Evolutionary conservation across 495 filamentous ascomycete genomes (phyloP), one percentile per base, ranked within the genome.

Genomic region (Neurospora pannonica): DNA sequence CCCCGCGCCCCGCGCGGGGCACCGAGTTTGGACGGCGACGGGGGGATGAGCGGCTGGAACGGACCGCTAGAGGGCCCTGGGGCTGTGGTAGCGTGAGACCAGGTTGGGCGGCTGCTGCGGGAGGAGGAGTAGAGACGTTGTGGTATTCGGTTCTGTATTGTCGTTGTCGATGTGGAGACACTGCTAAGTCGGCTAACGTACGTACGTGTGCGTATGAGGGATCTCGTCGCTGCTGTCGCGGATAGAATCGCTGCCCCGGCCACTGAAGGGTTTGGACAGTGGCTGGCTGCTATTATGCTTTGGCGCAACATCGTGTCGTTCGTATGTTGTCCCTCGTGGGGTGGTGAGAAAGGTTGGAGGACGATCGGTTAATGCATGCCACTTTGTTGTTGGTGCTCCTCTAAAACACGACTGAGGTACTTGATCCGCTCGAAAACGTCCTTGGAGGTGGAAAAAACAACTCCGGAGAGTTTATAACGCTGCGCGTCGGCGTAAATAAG

Each of bases 41-140:
- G 95, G 24, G 95, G 95, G 8, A 87, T 88, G 71, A 97, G 89
- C n/a, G 92, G 89, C 73, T 91, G 86, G 82, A 91, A 94, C 62
- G 78, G 78, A 8, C 76, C 77, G 54, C 74, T 48, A 46, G 77
- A 43, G 54, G 28, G 15, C 2, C 54, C 54, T 67, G 54, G 54
- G 1, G 54, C 15, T 34, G 54, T 36, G 2, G 54, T 67, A 31
- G 28, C 28, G 67, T 54, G 39, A 71, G 48, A 73, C 71, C 74
- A 74, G n/a, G 60, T 69, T 71, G 62, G 37, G 71, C 48, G 73
- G 21, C 48, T 71, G 73, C 69, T 78, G 46, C 69, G 37, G 72
- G 74, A 76, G 70, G 74, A 46, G 38, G 46, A 37, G 38, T 17
- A 60, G 9, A 48, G 48, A n/a, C 36, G 24, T 24, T 34, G 67